Evolutionary conservation across 1,284 basidiomycete species (phyloP).

Genomic region (Chalciporus sp.): DNA sequence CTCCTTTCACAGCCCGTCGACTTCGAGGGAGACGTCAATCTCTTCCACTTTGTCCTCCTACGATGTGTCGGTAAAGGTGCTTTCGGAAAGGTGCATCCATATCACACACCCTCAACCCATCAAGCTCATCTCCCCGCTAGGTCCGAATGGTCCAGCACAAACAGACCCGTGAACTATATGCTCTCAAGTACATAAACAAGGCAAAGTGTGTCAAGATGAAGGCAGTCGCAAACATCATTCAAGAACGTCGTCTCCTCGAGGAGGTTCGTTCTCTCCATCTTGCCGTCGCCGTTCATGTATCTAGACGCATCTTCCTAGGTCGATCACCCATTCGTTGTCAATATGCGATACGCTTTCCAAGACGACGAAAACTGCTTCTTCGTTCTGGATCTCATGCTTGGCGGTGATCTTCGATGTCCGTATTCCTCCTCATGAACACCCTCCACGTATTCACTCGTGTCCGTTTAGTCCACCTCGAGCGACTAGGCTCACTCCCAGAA

Average conservation of each 20-base stretch:
- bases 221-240: constrained; percentile 95
- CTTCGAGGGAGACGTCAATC: constrained; percentile 95
- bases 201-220: constrained; percentile 97
- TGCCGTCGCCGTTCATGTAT: neutral
- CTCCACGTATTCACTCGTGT: constrained; percentile 27
- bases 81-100: constrained; percentile 83
- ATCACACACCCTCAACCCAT: neutral
- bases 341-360: constrained; percentile 97
- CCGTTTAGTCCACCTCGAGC: constrained; percentile 85
- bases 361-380: constrained; percentile 99
- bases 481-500: constrained; percentile 82
- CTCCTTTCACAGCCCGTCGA: constrained; percentile 78
- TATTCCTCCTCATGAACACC: constrained; percentile 30
- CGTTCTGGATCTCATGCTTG: constrained; percentile 96
- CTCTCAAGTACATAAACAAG: constrained; percentile 99
- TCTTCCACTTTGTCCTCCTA: constrained; percentile 95
- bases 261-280: constrained; percentile 57
- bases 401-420: constrained; percentile 93
- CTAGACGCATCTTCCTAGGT: constrained; percentile 54
- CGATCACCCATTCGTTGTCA: constrained; percentile 96
- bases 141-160: constrained; percentile 99
- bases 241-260: constrained; percentile 89
- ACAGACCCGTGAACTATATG: constrained; percentile 92
- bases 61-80: constrained; percentile 97
- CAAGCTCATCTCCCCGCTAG: constrained; percentile 41